Evolutionary conservation across 257 asterid species (phyloP), one percentile per base, ranked within the genome.

Genomic region (Scutellaria galericulata): DNA sequence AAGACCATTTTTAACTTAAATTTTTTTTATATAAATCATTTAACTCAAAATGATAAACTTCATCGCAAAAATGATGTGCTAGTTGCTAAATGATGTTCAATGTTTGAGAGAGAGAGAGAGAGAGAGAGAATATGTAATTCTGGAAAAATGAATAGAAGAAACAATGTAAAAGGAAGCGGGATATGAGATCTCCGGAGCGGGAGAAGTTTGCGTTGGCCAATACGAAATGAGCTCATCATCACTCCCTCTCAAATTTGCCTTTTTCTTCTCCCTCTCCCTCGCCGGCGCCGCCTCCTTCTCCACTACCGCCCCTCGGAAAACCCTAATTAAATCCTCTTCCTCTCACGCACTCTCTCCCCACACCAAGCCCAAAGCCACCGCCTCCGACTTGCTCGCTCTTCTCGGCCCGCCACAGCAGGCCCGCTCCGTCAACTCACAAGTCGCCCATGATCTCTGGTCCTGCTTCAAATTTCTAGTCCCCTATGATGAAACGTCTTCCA

Each of bases 391-490:
- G 76, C 89, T 93, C 10, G 67, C 94, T 51, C 87, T 91, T 37
- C 86, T 93, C 54, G 96, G 96, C 75, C 64, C 98, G 39, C 81
- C 87, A 8, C 77, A 82, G 39, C 92, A 84, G 78, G 93, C 96
- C 64, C 71, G 62, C 0, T 78, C 95, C n/a, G 89, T 93, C 60
- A 85, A 89, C 63, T 22, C 88, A 6, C 56, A 65, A 31, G 83
- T 82, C 39, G 96, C 97, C 20, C 67, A 70, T 24, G 78, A 85
- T 6, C 87, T 93, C 40, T 15, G 63, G 9, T 81, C 97, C 13
- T 91, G 96, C 83, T 78, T 89, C 80, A 93, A 84, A 66, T 93
- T 89, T 85, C 89, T 93, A 2, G 96, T 79, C 15, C 98, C 92
- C 74, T 75, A 18, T 7, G 20, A 71, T 24, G 66, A 41, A 45